These are phyloP conservation scores for Rugiboletus extremiorientalis DNA, from an alignment of 1,284 basidiomycete species.

Conservation along the genomic window DNA sequence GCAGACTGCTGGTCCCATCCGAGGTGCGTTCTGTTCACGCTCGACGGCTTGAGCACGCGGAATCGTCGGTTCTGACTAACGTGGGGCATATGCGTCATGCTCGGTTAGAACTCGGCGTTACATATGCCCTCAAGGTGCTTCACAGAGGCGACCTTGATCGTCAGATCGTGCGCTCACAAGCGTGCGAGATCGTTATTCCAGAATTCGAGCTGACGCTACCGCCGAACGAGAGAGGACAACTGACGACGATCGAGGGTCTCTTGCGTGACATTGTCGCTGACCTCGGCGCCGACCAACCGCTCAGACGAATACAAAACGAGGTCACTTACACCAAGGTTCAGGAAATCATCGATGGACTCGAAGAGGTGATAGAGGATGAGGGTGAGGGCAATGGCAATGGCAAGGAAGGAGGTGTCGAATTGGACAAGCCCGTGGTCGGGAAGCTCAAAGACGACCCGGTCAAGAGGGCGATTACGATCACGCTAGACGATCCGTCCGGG, in stretches of 20 bases:
- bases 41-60: neutral
- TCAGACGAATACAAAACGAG: slow-evolving; percentile 84
- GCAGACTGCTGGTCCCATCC: slow-evolving; percentile 87
- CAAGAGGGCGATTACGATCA: slow-evolving; percentile 80
- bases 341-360: slow-evolving; percentile 66
- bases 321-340: slow-evolving; percentile 81
- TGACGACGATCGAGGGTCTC: slow-evolving; percentile 96
- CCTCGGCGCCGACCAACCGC: slow-evolving; percentile 81
- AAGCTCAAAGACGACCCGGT: slow-evolving; percentile 41
- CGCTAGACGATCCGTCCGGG: slow-evolving; percentile 91
- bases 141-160: slow-evolving; percentile 83
- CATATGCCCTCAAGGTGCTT: slow-evolving; percentile 84
- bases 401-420: slow-evolving; percentile 37
- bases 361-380: slow-evolving; percentile 62
- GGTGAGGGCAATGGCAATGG: too few relatives aligned
- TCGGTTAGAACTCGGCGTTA: slow-evolving; percentile 56
- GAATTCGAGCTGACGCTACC: slow-evolving; percentile 94
- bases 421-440: slow-evolving; percentile 24
- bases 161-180: slow-evolving; percentile 90
- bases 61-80: neutral
- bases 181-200: slow-evolving; percentile 81
- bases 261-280: slow-evolving; percentile 85
- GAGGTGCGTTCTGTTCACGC: slow-evolving; percentile 55
- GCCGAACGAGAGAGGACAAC: slow-evolving; percentile 76
- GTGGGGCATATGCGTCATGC: neutral